These are phyloP conservation scores for Hagleromyces aurorensis DNA, from an alignment of 805 yeast genomes.

Conservation along the genomic window DNA sequence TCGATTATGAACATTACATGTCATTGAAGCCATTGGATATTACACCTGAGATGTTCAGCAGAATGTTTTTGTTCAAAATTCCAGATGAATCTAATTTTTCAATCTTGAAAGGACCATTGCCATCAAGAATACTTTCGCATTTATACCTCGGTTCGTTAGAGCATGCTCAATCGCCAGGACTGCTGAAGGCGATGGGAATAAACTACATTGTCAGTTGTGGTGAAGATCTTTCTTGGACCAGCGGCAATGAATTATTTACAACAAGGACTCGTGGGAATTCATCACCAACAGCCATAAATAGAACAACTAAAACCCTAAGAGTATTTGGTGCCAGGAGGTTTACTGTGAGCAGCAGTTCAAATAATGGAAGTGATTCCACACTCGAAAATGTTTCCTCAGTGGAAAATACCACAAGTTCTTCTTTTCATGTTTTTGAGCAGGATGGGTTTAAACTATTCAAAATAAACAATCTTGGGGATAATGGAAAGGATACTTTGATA, in stretches of 20 bases:
- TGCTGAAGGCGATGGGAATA: constrained; percentile 60
- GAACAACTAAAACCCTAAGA: background rate
- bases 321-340: background rate
- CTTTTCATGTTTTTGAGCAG: constrained; percentile 14
- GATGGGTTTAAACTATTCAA: constrained; percentile 36
- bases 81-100: constrained; percentile 24
- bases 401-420: too few relatives aligned
- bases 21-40: constrained; percentile 14
- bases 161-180: constrained; percentile 68
- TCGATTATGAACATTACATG: background rate
- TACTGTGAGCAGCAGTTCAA: background rate
- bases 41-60: constrained; percentile 29
- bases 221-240: constrained; percentile 61
- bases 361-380: constrained; percentile 1
- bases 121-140: constrained; percentile 77
- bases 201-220: constrained; percentile 79
- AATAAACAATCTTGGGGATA: constrained; percentile 75
- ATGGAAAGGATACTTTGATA: constrained; percentile 76
- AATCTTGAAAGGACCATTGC: constrained; percentile 56
- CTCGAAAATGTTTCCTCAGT: constrained; percentile 4
- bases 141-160: constrained; percentile 74
- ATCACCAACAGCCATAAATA: constrained; percentile 8
- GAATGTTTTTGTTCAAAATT: constrained; percentile 26
- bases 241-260: constrained; percentile 3
- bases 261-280: constrained; percentile 14